Evolutionary conservation across 2,329 filamentous ascomycete genomes (phyloP).

Genomic region (Aspergillus pseudotamarii): DNA sequence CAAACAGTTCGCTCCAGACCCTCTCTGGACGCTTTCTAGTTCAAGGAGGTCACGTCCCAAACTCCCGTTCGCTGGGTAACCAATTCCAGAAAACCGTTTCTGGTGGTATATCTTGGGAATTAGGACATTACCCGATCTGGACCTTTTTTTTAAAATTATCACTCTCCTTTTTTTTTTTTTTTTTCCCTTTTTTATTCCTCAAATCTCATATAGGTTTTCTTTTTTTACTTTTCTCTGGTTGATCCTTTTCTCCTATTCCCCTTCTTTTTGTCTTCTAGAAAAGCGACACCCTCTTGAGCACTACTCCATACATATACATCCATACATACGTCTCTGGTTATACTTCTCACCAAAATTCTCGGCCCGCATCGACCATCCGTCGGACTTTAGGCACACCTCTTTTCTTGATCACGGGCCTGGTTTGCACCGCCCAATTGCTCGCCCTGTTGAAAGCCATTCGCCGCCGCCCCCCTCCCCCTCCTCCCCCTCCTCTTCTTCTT

Average conservation of each 20-base stretch:
- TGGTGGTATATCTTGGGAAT: slow-evolving; percentile 8
- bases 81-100: slow-evolving; percentile 17
- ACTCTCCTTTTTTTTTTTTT: slow-evolving; percentile 13
- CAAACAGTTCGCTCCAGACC: slow-evolving; percentile 32
- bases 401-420: slow-evolving; percentile 18
- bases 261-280: slow-evolving; percentile 4
- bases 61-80: slow-evolving; percentile 37
- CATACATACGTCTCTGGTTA: background rate
- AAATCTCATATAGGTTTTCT: background rate
- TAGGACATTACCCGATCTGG: slow-evolving; percentile 9
- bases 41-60: background rate
- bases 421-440: slow-evolving; percentile 20
- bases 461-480: slow-evolving; percentile 7
- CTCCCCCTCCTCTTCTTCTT: background rate
- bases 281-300: background rate
- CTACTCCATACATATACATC: slow-evolving; percentile 1
- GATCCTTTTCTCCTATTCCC: slow-evolving; percentile 11
- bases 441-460: slow-evolving; percentile 4
- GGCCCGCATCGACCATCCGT: slow-evolving; percentile 13
- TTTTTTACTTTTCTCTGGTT: slow-evolving; percentile 6
- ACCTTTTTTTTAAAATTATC: slow-evolving; percentile 16
- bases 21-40: slow-evolving; percentile 2
- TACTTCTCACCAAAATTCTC: slow-evolving; percentile 9
- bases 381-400: slow-evolving; percentile 14
- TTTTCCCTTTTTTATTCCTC: slow-evolving; percentile 7